Evolutionary conservation across 2,329 filamentous ascomycete genomes (phyloP), one percentile per base, ranked within the genome.

Genomic region (Sarocladium kiliense): DNA sequence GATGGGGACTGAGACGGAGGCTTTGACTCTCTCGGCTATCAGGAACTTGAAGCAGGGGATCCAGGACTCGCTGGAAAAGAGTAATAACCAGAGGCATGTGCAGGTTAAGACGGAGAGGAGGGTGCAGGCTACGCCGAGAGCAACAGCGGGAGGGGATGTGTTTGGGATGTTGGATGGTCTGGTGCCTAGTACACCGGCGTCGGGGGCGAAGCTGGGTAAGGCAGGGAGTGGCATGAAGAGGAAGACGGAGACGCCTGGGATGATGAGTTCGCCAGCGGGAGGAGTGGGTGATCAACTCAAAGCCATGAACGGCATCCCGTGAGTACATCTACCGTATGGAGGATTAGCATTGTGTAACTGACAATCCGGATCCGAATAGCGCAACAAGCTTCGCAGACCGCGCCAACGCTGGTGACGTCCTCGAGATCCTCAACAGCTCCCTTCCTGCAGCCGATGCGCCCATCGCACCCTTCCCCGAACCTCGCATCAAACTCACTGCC

Each of bases 11-110:
- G 90, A 92, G 23, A 76, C 84, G 49, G 90, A 95, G 56, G 88
- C 91, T 56, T 85, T 86, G 58, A 85, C 79, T 57, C 77, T 95
- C 41, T 82, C 87, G 36, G 87, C 82, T 0, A 82, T 89, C 45
- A 82, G 87, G 42, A 83, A 85, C 55, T 88, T 99, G 68, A 96
- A 96, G 70, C 88, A 91, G 66, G 87, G 89, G 65, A 80, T 97
- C 7, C 91, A 93, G 66, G 91, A 97, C 64, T 79, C 82, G 36
- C 74, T 97, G 54, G 92, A 96, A 68, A 84, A 89, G 59, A 88
- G 86, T 64, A 87, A 81, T 63, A 87, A 81, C 60, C 81, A 89
- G 58, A 81, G 81, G 65, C 81, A 89, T 58, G 77, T 77, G 6
- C 81, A 87, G 62, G 74, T 82, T 61, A 82, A 84, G 65, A 77